Base-by-base conservation (phyloP, 495 filamentous ascomycete species). In the Xylaria cubensis region DNA sequence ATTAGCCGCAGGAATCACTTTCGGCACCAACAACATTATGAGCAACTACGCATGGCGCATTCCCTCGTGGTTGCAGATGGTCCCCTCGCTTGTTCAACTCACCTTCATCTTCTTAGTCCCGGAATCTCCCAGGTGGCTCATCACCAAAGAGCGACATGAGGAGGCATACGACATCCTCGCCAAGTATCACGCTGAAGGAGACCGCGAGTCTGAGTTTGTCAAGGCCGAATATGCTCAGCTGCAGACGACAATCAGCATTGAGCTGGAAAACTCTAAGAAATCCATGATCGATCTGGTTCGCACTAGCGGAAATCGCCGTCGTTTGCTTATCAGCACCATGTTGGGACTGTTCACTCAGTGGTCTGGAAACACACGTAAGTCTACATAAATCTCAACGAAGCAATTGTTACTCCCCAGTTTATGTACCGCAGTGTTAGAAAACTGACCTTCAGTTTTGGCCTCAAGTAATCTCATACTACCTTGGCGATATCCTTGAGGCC, bases 1-100 rank as follows among this genome's bases (percentile, higher is more conserved):
- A 61, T 80, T 87, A n/a, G 90, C 90, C 10, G 88, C 89, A 0
- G 86, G 83, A 19, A 87, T 92, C 21, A 84, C 83, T 15, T 84
- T 90, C 36, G 89, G 88, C 5, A 92, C 90, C 6, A 86, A 88
- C 76, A 81, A 76, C 36, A 88, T 91, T 58, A 7, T 78, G 10
- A 84, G 74, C 73, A 80, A 90, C 63, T 91, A 89, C 89, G 84
- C 87, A 9, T 92, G 90, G 91, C 77, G 89, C 42, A 90, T 92
- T 39, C 91, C 90, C 0, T 91, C 89, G 0, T 79, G 88, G 24
- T 82, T 91, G 7, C 89, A 90, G 77, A 80, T 84, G 67, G 81
- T 78, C 48, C 88, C 88, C 1, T 89, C 86, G 19, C 73, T 91
- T 24, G 71, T 92, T 21, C 90, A 92, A 72, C 81, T 91, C 64